These are phyloP conservation scores for Penicillium dipodomyicola DNA, from an alignment of 495 filamentous ascomycete genomes.

Conservation along the genomic window DNA sequence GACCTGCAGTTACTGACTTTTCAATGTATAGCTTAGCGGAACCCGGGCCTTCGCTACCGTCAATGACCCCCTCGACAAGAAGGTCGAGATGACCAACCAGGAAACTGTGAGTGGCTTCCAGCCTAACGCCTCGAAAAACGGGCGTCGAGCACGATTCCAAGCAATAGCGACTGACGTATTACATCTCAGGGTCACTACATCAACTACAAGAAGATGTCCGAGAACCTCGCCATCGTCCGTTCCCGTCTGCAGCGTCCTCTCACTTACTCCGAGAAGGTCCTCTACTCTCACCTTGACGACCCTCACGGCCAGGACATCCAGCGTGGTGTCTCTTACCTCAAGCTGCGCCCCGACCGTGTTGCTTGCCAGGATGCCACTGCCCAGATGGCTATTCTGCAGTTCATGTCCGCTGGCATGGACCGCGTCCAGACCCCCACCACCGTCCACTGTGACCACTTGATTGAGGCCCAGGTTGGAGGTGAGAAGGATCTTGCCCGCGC, in stretches of 20 bases:
- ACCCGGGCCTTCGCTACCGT: slow-evolving; percentile 59
- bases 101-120: slow-evolving; percentile 55
- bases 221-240: slow-evolving; percentile 92
- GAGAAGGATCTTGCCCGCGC: slow-evolving; percentile 92
- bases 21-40: slow-evolving; percentile 42
- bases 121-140: neutral
- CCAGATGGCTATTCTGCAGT: slow-evolving; percentile 99
- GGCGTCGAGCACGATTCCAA: neutral
- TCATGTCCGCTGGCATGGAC: slow-evolving; percentile 97
- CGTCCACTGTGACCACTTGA: slow-evolving; percentile 99
- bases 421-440: slow-evolving; percentile 92
- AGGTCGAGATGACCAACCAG: slow-evolving; percentile 79
- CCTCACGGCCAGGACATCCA: slow-evolving; percentile 94
- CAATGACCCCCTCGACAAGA: slow-evolving; percentile 64
- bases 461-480: slow-evolving; percentile 94
- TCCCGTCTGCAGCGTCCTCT: slow-evolving; percentile 84
- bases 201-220: slow-evolving; percentile 92
- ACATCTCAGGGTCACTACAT: slow-evolving; percentile 65
- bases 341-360: slow-evolving; percentile 93
- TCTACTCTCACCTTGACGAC: slow-evolving; percentile 98
- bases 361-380: slow-evolving; percentile 99
- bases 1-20: slow-evolving; percentile 19
- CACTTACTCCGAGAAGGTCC: slow-evolving; percentile 95
- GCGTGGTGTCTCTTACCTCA: slow-evolving; percentile 92
- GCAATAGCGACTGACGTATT: slow-evolving; percentile 4